A percentile compares a stretch with the other conserved stretches of the same genome.
phyloP scores from a whole-genome alignment of 345 rosid species.

The Gossypium turneri region DNA sequence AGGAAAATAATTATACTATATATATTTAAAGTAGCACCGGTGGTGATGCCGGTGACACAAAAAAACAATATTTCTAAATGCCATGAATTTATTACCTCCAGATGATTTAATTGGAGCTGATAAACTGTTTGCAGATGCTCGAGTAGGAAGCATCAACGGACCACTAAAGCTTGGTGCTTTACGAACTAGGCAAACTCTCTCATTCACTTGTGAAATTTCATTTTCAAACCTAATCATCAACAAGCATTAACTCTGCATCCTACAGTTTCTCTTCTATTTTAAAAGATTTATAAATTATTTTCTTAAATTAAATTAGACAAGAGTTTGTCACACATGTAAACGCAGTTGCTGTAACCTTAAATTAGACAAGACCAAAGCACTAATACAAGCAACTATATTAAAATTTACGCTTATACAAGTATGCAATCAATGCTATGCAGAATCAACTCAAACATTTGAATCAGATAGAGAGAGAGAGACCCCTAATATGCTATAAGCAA shows the following conservation, averaged over 20 bases:
- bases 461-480: background rate
- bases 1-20: constrained; percentile 3
- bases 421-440: background rate
- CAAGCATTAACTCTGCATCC: constrained; percentile 6
- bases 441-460: constrained; percentile 4
- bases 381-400: background rate
- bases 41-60: background rate
- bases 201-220: constrained; percentile 46
- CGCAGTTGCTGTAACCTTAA: background rate
- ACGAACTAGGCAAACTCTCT: constrained; percentile 43
- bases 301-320: background rate
- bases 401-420: background rate
- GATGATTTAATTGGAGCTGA: constrained; percentile 97
- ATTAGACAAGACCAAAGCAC: background rate
- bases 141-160: constrained; percentile 85
- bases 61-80: background rate
- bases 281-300: background rate
- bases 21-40: background rate
- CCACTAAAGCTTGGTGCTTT: constrained; percentile 94
- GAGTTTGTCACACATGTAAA: background rate
- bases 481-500: background rate
- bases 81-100: constrained; percentile 50
- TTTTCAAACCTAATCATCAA: constrained; percentile 51
- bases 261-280: constrained; percentile 1
- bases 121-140: constrained; percentile 96